phyloP scores from a whole-genome alignment of 805 yeast species.

The Kuraishia molischiana region DNA sequence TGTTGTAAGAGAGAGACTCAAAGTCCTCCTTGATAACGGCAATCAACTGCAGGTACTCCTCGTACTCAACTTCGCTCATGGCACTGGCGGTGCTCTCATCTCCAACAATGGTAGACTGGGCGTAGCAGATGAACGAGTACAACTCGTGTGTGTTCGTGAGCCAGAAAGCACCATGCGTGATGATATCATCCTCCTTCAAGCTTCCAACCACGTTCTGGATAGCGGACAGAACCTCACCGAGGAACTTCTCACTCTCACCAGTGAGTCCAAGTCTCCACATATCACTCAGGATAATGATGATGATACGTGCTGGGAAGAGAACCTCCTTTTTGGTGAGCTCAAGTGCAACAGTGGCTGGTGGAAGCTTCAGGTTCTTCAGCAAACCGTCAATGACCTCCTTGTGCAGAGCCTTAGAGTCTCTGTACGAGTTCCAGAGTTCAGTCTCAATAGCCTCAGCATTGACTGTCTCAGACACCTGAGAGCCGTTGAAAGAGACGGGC shows the following conservation, averaged over 20 bases:
- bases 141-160: conserved; percentile 92
- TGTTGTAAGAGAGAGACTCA: conserved; percentile 85
- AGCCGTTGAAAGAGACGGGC: conserved; percentile 55
- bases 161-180: conserved; percentile 96
- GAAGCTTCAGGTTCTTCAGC: conserved; percentile 75
- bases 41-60: conserved; percentile 80
- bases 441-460: conserved; percentile 65
- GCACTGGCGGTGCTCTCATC: conserved; percentile 72
- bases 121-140: conserved; percentile 88
- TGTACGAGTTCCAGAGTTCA: conserved; percentile 60
- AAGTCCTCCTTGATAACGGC: conserved; percentile 91
- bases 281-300: conserved; percentile 85
- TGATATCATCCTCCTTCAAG: conserved; percentile 78
- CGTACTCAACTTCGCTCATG: conserved; percentile 84
- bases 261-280: conserved; percentile 98
- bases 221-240: conserved; percentile 80
- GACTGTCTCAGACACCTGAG: conserved; percentile 38
- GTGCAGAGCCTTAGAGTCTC: conserved; percentile 65
- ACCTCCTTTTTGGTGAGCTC: conserved; percentile 83
- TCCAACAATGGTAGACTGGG: conserved; percentile 83
- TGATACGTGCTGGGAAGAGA: conserved; percentile 90
- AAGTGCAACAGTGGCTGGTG: conserved; percentile 77
- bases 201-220: conserved; percentile 76
- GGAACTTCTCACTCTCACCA: conserved; percentile 79
- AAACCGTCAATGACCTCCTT: conserved; percentile 82